Evolutionary conservation across 2,329 filamentous ascomycete species (phyloP).

Genomic region (Chrysoporthe deuterocubensis): DNA sequence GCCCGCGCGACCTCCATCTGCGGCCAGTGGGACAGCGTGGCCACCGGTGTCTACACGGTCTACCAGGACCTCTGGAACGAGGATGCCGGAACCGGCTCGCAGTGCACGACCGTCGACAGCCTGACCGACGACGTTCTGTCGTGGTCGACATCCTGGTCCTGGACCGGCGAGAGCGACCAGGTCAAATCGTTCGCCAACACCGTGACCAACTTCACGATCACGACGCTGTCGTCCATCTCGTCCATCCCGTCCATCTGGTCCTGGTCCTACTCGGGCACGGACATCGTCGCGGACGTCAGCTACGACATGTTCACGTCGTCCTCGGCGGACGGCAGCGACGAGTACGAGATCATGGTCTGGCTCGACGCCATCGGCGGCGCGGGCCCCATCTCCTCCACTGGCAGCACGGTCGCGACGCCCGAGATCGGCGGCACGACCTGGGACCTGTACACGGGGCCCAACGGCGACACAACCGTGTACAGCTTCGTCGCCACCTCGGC

Average conservation of each 20-base stretch:
- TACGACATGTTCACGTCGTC: slow-evolving; percentile 64
- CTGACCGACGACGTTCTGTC: slow-evolving; percentile 33
- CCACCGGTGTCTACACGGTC: slow-evolving; percentile 43
- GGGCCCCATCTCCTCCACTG: slow-evolving; percentile 58
- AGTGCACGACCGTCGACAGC: slow-evolving; percentile 47
- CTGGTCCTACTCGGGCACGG: slow-evolving; percentile 40
- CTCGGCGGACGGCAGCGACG: slow-evolving; percentile 45
- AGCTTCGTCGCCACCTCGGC: slow-evolving; percentile 51
- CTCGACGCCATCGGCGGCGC: slow-evolving; percentile 60
- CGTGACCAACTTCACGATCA: slow-evolving; percentile 39
- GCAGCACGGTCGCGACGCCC: slow-evolving; percentile 55
- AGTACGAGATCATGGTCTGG: slow-evolving; percentile 71
- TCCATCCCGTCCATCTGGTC: slow-evolving; percentile 43
- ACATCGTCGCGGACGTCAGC: slow-evolving; percentile 56
- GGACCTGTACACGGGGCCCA: slow-evolving; percentile 62
- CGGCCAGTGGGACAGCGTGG: slow-evolving; percentile 17
- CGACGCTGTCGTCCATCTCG: slow-evolving; percentile 40
- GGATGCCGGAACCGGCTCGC: slow-evolving; percentile 42
- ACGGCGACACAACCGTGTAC: slow-evolving; percentile 62
- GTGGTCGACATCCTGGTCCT: slow-evolving; percentile 50
- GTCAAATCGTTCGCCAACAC: slow-evolving; percentile 54
- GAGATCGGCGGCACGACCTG: slow-evolving; percentile 57
- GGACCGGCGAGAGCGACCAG: slow-evolving; percentile 43
- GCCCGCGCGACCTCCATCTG: slow-evolving; percentile 21
- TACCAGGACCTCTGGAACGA: slow-evolving; percentile 58